These are phyloP conservation scores for Backusella circina DNA, from an alignment of 192 early-diverging fungal genomes.

Conservation along the genomic window DNA sequence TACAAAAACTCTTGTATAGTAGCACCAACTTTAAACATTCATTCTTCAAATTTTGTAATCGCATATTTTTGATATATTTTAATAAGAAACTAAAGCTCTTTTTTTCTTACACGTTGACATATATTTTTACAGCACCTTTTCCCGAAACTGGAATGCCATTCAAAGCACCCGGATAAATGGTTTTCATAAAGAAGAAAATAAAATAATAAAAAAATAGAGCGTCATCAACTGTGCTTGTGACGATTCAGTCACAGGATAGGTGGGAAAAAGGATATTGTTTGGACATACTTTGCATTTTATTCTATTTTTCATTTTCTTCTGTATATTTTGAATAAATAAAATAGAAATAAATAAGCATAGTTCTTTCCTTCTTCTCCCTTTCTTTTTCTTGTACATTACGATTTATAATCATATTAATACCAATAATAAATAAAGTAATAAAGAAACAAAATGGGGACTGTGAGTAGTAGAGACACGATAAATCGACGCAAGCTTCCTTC, in stretches of 20 bases:
- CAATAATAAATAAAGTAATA: background rate
- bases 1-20: background rate
- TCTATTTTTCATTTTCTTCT: background rate
- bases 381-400: background rate
- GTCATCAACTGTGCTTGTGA: background rate
- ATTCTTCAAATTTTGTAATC: background rate
- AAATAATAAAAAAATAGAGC: background rate
- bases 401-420: background rate
- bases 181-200: background rate
- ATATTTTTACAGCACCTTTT: background rate
- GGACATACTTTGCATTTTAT: background rate
- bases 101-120: background rate
- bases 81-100: background rate
- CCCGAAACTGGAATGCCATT: background rate
- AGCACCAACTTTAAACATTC: background rate
- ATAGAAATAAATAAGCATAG: background rate
- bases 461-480: background rate
- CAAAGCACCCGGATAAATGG: background rate
- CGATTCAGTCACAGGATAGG: background rate
- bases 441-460: background rate
- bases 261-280: background rate
- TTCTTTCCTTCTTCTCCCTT: background rate
- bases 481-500: conserved; percentile 4
- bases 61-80: background rate
- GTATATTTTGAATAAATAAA: background rate